Evolutionary conservation across 139 green algal genomes (phyloP).

Genomic region (Chlamydomonas applanata): DNA sequence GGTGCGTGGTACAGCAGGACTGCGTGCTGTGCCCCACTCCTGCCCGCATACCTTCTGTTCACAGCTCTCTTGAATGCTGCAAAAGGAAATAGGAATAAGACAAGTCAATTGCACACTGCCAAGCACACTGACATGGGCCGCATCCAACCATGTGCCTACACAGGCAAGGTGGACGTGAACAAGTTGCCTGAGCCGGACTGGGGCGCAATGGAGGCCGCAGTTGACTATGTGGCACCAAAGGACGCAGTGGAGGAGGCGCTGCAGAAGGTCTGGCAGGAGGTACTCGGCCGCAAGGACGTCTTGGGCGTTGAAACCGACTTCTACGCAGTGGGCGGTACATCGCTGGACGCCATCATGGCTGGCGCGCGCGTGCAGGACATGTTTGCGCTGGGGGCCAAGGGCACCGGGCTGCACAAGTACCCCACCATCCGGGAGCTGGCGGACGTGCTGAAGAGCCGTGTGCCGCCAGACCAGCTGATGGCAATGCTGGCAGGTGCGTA

Average conservation of each 20-base stretch:
- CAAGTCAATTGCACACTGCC: no score
- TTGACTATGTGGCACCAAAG: no score
- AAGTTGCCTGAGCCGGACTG: no score
- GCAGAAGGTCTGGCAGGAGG: neutral
- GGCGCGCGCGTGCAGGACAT: neutral
- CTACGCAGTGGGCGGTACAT: conserved; percentile 7
- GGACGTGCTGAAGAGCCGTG: neutral
- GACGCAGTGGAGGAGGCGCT: neutral
- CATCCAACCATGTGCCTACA: no score
- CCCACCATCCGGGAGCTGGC: neutral
- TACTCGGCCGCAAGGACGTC: neutral
- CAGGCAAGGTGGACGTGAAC: no score
- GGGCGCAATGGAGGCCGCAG: no score
- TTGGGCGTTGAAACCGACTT: neutral
- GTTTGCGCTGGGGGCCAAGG: conserved; percentile 6
- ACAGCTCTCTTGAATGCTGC: no score
- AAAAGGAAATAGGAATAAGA: no score
- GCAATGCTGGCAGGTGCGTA: neutral
- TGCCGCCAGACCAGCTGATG: neutral
- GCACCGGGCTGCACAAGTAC: conserved; percentile 11
- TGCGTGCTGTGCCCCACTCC: no score
- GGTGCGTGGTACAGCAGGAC: no score
- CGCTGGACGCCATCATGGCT: conserved; percentile 8
- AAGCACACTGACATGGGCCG: no score
- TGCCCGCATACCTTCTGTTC: no score